These are phyloP conservation scores for Globisporangium iwayamae DNA, from an alignment of 352 stramenopile genomes.

Conservation along the genomic window DNA sequence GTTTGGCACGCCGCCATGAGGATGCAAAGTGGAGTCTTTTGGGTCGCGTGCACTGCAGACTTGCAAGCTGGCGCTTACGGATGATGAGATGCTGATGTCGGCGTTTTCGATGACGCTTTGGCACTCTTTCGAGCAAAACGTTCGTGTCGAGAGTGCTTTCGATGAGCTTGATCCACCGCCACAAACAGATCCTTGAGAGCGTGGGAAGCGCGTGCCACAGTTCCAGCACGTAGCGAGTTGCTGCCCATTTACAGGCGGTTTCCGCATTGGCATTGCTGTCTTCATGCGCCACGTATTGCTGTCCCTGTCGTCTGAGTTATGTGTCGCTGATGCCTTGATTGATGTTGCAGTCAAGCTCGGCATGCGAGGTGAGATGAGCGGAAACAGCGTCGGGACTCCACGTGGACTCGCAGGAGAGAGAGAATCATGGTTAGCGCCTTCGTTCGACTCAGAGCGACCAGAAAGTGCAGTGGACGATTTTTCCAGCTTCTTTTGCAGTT, in stretches of 20 bases:
- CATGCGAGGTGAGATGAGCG: constrained; percentile 26
- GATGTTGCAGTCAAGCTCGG: constrained; percentile 10
- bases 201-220: constrained; percentile 52
- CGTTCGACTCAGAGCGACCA: constrained; percentile 2
- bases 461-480: background rate
- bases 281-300: constrained; percentile 15
- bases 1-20: background rate
- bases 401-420: constrained; percentile 1
- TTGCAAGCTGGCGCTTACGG: constrained; percentile 28
- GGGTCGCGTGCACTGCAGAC: background rate
- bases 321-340: constrained; percentile 4
- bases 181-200: constrained; percentile 17
- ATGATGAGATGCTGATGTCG: constrained; percentile 40
- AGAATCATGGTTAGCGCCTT: background rate
- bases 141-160: constrained; percentile 23
- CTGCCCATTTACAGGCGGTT: constrained; percentile 24
- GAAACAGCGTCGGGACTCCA: constrained; percentile 17
- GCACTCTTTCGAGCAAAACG: constrained; percentile 39
- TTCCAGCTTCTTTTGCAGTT: constrained; percentile 39
- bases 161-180: constrained; percentile 11
- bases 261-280: constrained; percentile 20
- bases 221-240: constrained; percentile 60
- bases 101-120: constrained; percentile 30
- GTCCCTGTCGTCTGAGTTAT: background rate
- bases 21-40: background rate